Evolutionary conservation across 305 asterid genomes (phyloP).

Genomic region (Ajuga reptans): DNA sequence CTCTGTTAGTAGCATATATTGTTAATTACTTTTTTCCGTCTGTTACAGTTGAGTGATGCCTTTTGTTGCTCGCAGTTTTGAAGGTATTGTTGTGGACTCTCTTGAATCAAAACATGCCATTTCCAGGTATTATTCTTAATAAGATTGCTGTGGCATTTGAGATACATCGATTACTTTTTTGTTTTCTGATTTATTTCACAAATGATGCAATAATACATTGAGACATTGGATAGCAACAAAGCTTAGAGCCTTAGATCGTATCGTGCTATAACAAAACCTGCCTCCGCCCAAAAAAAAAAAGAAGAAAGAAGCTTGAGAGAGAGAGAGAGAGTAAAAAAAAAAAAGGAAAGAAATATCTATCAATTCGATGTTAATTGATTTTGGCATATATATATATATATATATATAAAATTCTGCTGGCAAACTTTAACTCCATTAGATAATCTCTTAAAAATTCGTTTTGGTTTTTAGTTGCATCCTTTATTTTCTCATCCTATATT

Average conservation of each 20-base stretch:
- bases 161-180: slow-evolving; percentile 2
- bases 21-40: slow-evolving; percentile 17
- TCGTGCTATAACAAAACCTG: neutral
- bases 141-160: neutral
- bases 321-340: neutral
- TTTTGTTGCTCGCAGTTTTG: slow-evolving; percentile 57
- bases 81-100: slow-evolving; percentile 73
- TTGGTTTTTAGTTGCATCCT: neutral
- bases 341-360: neutral
- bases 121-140: slow-evolving; percentile 47
- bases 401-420: too few species aligned
- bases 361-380: neutral
- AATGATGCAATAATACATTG: neutral
- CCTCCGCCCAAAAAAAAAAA: neutral
- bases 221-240: neutral
- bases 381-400: too few species aligned
- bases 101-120: slow-evolving; percentile 75
- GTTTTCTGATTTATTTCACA: neutral
- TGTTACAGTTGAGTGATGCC: slow-evolving; percentile 26
- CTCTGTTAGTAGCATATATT: slow-evolving; percentile 10
- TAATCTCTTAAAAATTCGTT: slow-evolving; percentile 13
- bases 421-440: slow-evolving; percentile 23
- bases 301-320: too few species aligned
- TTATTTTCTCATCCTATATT: neutral
- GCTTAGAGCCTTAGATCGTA: neutral